Evolutionary conservation across 208 protist genomes (phyloP).

Genomic region (Herpetomonas tarakana): DNA sequence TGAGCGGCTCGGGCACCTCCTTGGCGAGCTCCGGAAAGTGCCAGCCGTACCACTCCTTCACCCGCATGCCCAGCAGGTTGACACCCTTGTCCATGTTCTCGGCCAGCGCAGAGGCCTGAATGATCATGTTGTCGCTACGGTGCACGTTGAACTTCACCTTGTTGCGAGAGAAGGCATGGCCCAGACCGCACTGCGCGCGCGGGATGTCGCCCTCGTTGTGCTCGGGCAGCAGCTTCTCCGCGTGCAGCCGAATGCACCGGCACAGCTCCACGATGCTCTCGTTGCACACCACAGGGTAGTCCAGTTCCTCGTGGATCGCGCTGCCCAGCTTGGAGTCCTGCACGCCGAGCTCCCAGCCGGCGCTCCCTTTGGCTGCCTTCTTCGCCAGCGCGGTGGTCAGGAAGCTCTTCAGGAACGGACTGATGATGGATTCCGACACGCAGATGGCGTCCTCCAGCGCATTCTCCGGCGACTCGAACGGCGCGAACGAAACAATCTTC

Average conservation of each 20-base stretch:
- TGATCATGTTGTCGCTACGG: constrained; percentile 99
- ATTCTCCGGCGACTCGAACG: constrained; percentile 96
- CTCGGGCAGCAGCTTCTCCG: constrained; percentile 92
- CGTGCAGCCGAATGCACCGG: constrained; percentile 96
- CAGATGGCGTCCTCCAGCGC: constrained; percentile 98
- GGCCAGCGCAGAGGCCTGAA: constrained; percentile 97
- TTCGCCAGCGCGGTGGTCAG: constrained; percentile 95
- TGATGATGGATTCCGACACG: constrained; percentile 95
- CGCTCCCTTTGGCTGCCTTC: constrained; percentile 78
- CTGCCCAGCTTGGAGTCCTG: constrained; percentile 94
- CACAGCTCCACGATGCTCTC: constrained; percentile 88
- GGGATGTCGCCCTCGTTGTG: constrained; percentile 93
- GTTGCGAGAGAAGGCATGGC: constrained; percentile 97
- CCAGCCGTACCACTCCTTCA: constrained; percentile 99
- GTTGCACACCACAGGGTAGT: constrained; percentile 88
- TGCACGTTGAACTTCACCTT: constrained; percentile 99
- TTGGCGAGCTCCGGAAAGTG: constrained; percentile 99
- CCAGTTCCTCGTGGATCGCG: constrained; percentile 91
- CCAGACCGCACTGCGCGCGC: constrained; percentile 98
- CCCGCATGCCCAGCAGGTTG: constrained; percentile 99
- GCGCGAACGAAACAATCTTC: constrained; percentile 95
- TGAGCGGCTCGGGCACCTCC: constrained; percentile 95
- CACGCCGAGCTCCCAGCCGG: constrained; percentile 93
- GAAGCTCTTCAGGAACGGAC: constrained; percentile 91
- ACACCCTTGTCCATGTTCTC: constrained; percentile 99